These are phyloP conservation scores for Macroventuria anomochaeta DNA, from an alignment of 2,329 filamentous ascomycete species.

Conservation along the genomic window DNA sequence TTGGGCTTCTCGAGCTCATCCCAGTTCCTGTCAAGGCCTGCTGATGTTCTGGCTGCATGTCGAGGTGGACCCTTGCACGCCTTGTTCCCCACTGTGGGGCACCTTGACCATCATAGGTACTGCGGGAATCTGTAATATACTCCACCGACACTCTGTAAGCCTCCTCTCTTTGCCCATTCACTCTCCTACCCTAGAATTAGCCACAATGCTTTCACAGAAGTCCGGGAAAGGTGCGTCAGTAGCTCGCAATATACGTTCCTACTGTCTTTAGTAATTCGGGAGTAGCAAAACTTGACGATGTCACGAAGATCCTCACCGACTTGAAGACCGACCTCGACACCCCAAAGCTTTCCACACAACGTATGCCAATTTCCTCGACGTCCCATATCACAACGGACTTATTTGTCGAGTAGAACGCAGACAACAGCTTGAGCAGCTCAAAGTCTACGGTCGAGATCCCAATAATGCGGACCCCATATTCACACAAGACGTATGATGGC, in stretches of 20 bases:
- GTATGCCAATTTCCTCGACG: constrained; percentile 53
- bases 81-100: constrained; percentile 14
- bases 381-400: no score
- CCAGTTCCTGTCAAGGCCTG: background rate
- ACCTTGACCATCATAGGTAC: constrained; percentile 19
- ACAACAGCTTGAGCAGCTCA: constrained; percentile 67
- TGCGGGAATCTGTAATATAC: constrained; percentile 4
- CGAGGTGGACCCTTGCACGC: constrained; percentile 11
- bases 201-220: constrained; percentile 10
- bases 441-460: constrained; percentile 77
- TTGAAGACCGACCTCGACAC: constrained; percentile 68
- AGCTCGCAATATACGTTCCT: background rate
- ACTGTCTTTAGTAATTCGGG: constrained; percentile 15
- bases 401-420: constrained; percentile 62
- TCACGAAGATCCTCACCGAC: constrained; percentile 67
- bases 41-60: background rate
- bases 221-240: constrained; percentile 30
- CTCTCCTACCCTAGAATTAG: no score
- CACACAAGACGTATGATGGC: constrained; percentile 68
- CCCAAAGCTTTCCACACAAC: constrained; percentile 63
- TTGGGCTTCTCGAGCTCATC: background rate
- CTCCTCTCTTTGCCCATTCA: background rate
- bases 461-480: constrained; percentile 81
- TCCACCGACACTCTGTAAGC: background rate
- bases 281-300: constrained; percentile 71